phyloP scores from a whole-genome alignment of 2,329 filamentous ascomycete genomes.

The Fusarium coicis region DNA sequence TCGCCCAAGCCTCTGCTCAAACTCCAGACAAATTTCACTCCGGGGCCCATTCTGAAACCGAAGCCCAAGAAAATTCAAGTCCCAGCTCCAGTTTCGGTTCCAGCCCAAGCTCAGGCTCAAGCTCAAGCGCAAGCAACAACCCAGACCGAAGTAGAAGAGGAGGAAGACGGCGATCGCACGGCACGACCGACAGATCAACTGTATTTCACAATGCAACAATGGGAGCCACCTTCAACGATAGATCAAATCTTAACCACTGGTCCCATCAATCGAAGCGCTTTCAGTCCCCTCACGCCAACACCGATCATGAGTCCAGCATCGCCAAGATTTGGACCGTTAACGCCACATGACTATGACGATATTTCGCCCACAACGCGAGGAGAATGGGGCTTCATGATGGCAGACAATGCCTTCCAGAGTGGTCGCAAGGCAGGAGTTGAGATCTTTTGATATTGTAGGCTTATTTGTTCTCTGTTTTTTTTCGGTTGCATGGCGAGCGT shows the following conservation, averaged over 20 bases:
- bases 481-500: slow-evolving; percentile 14
- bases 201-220: slow-evolving; percentile 44
- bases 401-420: slow-evolving; percentile 56
- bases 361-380: slow-evolving; percentile 70
- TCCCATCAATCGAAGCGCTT: slow-evolving; percentile 30
- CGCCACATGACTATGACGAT: slow-evolving; percentile 70
- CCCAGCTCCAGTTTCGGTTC: background rate
- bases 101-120: background rate
- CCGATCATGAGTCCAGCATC: slow-evolving; percentile 39
- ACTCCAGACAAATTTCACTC: slow-evolving; percentile 57
- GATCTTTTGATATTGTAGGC: slow-evolving; percentile 25
- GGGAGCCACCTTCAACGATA: slow-evolving; percentile 52
- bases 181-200: slow-evolving; percentile 50
- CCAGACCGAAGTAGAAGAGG: slow-evolving; percentile 38
- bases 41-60: slow-evolving; percentile 11
- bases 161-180: slow-evolving; percentile 53
- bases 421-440: slow-evolving; percentile 62
- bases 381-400: slow-evolving; percentile 72
- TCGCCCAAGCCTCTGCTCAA: slow-evolving; percentile 50
- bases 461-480: slow-evolving; percentile 1
- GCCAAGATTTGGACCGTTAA: slow-evolving; percentile 58
- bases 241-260: slow-evolving; percentile 55
- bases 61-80: slow-evolving; percentile 26
- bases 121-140: background rate
- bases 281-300: slow-evolving; percentile 39